phyloP scores from a whole-genome alignment of 1,284 basidiomycete species.

The Bjerkandera adusta region DNA sequence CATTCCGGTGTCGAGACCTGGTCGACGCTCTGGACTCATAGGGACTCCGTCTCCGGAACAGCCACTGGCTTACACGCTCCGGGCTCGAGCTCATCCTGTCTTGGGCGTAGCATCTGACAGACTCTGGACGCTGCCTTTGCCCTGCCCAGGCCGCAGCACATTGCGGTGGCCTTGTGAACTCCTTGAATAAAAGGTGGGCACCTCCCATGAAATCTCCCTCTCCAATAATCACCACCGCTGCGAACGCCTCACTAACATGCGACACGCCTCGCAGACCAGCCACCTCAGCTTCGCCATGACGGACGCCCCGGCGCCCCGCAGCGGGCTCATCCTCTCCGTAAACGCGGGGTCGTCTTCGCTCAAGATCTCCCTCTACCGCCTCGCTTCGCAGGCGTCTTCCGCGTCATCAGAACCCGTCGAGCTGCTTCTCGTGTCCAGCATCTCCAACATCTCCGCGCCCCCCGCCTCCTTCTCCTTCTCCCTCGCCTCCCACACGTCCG shows the following conservation, averaged over 20 bases:
- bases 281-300: not conserved
- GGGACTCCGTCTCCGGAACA: no score
- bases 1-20: no score
- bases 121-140: no score
- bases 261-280: not conserved
- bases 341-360: conserved; percentile 78
- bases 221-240: no score
- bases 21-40: no score
- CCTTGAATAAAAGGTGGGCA: no score
- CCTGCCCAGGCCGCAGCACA: no score
- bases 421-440: conserved; percentile 48
- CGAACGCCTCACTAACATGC: not conserved
- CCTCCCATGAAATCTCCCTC: no score
- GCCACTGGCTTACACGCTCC: no score
- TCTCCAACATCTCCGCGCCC: conserved; percentile 56
- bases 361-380: conserved; percentile 66
- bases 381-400: conserved; percentile 15
- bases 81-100: no score
- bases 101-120: no score
- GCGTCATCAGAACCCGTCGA: conserved; percentile 35
- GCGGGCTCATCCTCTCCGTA: conserved; percentile 51
- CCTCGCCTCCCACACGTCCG: conserved; percentile 23
- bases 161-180: no score
- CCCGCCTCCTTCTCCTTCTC: conserved; percentile 51
- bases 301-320: conserved; percentile 4